These are phyloP conservation scores for Fragaria iinumae DNA, from an alignment of 306 rosid genomes.

Conservation along the genomic window DNA sequence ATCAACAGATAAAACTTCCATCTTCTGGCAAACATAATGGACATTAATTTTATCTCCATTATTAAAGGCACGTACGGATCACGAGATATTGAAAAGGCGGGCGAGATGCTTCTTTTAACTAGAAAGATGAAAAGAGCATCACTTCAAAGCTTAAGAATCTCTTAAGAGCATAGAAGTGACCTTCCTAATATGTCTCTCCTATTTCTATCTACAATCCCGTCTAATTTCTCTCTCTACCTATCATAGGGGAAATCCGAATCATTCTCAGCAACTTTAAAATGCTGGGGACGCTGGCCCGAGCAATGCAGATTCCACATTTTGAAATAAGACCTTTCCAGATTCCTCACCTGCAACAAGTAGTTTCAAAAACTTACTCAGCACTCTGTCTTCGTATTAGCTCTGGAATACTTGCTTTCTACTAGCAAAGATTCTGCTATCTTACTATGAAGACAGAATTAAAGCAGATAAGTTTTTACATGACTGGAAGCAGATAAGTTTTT, in stretches of 20 bases:
- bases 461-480: not conserved
- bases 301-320: conserved; percentile 59
- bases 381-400: not conserved
- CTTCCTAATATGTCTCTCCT: conserved; percentile 21
- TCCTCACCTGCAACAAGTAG: conserved; percentile 38
- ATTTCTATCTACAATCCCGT: conserved; percentile 42
- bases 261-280: conserved; percentile 45
- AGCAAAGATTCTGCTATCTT: not conserved
- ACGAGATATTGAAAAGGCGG: not conserved
- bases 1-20: not conserved
- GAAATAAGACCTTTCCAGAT: conserved; percentile 44
- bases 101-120: not conserved
- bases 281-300: conserved; percentile 43
- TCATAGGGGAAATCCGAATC: conserved; percentile 40
- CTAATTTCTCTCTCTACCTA: conserved; percentile 24
- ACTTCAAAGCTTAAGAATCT: not conserved
- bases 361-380: not conserved
- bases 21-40: not conserved
- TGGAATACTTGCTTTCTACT: not conserved
- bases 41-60: not conserved
- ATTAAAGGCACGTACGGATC: not conserved
- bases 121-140: not conserved
- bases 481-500: not conserved
- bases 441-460: not conserved
- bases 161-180: not conserved